phyloP scores from a whole-genome alignment of 768 basidiomycete species.

The Auriculariales sp. region DNA sequence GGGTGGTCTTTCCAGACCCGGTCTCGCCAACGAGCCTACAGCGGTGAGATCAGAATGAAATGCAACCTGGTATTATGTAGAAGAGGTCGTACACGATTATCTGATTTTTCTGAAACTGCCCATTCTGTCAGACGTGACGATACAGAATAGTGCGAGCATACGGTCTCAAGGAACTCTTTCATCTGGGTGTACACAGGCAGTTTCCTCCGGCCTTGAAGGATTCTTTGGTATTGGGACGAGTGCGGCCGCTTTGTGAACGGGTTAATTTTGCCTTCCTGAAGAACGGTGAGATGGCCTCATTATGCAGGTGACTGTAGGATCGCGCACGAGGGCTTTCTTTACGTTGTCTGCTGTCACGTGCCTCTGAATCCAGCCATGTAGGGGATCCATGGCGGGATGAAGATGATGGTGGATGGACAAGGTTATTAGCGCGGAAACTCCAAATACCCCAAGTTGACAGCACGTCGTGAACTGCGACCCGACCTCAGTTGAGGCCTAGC shows the following conservation, averaged over 20 bases:
- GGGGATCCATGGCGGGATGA: slow-evolving; percentile 35
- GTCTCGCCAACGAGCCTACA: slow-evolving; percentile 85
- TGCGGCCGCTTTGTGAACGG: slow-evolving; percentile 78
- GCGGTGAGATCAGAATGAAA: slow-evolving; percentile 5
- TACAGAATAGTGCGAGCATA: no score
- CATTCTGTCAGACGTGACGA: slow-evolving; percentile 16
- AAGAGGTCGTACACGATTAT: slow-evolving; percentile 41
- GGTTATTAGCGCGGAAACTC: no score
- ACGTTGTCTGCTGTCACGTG: slow-evolving; percentile 53
- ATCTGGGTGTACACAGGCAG: slow-evolving; percentile 87
- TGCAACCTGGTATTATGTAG: no score
- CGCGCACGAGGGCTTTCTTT: slow-evolving; percentile 51
- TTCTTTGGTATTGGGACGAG: slow-evolving; percentile 69
- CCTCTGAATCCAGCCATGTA: slow-evolving; percentile 62
- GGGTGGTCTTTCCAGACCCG: slow-evolving; percentile 90
- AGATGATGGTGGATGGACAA: no score
- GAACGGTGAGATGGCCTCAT: neutral
- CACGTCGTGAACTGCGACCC: no score
- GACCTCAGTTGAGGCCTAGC: no score
- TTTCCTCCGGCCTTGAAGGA: slow-evolving; percentile 70
- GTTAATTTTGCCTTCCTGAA: slow-evolving; percentile 65
- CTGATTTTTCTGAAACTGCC: slow-evolving; percentile 62
- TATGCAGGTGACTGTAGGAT: neutral
- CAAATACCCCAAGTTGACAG: no score
- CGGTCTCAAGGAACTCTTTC: slow-evolving; percentile 83